These are phyloP conservation scores for Aspergillus persii DNA, from an alignment of 2,329 filamentous ascomycete genomes.

Conservation along the genomic window DNA sequence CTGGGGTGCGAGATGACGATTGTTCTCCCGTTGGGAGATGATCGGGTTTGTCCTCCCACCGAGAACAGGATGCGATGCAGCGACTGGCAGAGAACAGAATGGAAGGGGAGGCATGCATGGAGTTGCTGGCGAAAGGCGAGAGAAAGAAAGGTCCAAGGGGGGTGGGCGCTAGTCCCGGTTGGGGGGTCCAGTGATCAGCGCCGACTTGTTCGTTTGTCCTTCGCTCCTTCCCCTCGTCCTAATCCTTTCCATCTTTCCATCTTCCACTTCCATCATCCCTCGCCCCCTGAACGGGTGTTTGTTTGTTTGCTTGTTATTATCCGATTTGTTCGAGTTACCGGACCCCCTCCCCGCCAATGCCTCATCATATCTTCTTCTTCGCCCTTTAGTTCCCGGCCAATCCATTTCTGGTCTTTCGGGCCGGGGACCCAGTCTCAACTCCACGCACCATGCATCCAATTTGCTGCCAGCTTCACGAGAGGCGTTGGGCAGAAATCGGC, in stretches of 20 bases:
- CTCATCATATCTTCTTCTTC: not conserved
- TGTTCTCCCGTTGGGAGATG: not conserved
- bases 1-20: not conserved
- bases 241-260: not conserved
- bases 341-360: not conserved
- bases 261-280: not conserved
- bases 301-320: not conserved
- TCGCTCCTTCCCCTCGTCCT: not conserved
- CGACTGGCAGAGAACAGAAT: not conserved
- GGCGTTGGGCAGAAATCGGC: constrained; percentile 30
- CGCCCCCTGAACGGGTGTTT: not conserved
- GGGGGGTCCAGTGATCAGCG: constrained; percentile 10
- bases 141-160: not conserved
- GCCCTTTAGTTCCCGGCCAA: not conserved
- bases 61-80: not conserved
- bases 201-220: not conserved
- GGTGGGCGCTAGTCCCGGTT: constrained; percentile 1
- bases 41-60: not conserved
- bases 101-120: not conserved
- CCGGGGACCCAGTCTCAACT: constrained; percentile 21
- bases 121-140: not conserved
- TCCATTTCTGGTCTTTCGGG: constrained; percentile 10
- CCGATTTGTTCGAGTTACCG: not conserved
- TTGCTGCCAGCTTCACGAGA: constrained; percentile 20
- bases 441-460: constrained; percentile 23